Conservation (phyloP, 345 rosid genomes). For the Pseudoturritis turrita region DNA sequence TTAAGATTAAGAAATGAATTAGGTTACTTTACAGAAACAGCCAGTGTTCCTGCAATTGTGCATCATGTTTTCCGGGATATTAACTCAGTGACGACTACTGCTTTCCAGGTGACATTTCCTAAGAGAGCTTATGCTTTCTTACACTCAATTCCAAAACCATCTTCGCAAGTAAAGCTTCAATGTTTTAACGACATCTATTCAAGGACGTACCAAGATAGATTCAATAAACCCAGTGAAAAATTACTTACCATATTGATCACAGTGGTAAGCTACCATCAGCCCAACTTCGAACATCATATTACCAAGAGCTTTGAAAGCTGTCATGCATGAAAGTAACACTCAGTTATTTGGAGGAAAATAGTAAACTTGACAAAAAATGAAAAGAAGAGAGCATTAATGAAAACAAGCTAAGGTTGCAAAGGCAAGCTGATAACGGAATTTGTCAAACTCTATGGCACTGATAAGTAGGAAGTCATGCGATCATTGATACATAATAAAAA, state of each 20-base stretch:
- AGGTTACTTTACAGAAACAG: background rate
- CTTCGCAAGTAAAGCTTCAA: background rate
- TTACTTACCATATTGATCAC: conserved; percentile 72
- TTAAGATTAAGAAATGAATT: background rate
- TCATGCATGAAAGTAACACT: conserved; percentile 9
- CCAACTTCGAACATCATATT: conserved; percentile 81
- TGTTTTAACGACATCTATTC: background rate
- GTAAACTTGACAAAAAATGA: background rate
- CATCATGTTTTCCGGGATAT: background rate
- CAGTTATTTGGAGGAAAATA: background rate
- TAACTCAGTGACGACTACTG: background rate
- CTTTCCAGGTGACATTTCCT: background rate
- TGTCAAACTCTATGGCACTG: background rate
- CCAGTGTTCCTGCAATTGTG: background rate
- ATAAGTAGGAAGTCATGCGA: background rate
- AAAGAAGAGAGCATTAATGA: background rate
- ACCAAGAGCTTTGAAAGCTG: conserved; percentile 90
- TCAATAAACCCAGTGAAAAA: background rate
- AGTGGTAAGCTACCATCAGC: conserved; percentile 75
- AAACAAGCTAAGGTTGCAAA: background rate
- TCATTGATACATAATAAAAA: background rate
- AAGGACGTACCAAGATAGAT: background rate
- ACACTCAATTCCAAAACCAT: background rate
- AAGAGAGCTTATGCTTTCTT: background rate
- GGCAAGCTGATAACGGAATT: background rate